phyloP scores from a whole-genome alignment of 2,329 filamentous ascomycete genomes.

The Cercospora sesami region DNA sequence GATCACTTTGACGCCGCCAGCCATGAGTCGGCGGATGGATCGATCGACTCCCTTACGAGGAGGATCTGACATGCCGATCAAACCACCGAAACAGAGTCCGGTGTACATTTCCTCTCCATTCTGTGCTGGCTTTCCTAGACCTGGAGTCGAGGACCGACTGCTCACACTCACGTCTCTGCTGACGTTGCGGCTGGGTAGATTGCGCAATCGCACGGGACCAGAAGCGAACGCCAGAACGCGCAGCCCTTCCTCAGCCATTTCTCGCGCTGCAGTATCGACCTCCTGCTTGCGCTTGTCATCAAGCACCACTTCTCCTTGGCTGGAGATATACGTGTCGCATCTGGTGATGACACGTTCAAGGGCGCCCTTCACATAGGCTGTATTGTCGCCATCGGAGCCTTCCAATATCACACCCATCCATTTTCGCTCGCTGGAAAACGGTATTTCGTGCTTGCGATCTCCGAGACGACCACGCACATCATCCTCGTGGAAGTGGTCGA shows the following conservation, averaged over 20 bases:
- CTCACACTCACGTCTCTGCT: slow-evolving; percentile 23
- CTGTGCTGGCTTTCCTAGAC: slow-evolving; percentile 6
- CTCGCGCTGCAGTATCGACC: slow-evolving; percentile 75
- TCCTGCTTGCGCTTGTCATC: slow-evolving; percentile 74
- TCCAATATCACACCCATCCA: slow-evolving; percentile 96
- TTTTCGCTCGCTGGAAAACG: slow-evolving; percentile 95
- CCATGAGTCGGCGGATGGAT: slow-evolving; percentile 85
- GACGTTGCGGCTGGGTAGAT: slow-evolving; percentile 29
- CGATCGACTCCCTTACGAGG: slow-evolving; percentile 85
- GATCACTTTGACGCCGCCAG: slow-evolving; percentile 92
- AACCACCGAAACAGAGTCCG: slow-evolving; percentile 81
- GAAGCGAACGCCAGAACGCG: slow-evolving; percentile 92
- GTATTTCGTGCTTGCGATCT: slow-evolving; percentile 78
- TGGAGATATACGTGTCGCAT: slow-evolving; percentile 87
- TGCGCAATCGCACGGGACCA: slow-evolving; percentile 55
- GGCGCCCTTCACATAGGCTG: slow-evolving; percentile 93
- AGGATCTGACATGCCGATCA: slow-evolving; percentile 97
- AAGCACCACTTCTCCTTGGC: slow-evolving; percentile 82
- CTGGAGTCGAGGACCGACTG: slow-evolving; percentile 30
- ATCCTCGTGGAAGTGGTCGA: slow-evolving; percentile 88
- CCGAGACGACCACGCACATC: slow-evolving; percentile 86
- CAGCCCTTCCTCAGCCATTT: slow-evolving; percentile 85
- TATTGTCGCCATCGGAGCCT: slow-evolving; percentile 65
- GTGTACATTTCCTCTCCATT: slow-evolving; percentile 70
- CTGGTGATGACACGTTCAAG: slow-evolving; percentile 81